Evolutionary conservation across 441 rosid species (phyloP), one percentile per base, ranked within the genome.

Genomic region (Adansonia rubrostipa): DNA sequence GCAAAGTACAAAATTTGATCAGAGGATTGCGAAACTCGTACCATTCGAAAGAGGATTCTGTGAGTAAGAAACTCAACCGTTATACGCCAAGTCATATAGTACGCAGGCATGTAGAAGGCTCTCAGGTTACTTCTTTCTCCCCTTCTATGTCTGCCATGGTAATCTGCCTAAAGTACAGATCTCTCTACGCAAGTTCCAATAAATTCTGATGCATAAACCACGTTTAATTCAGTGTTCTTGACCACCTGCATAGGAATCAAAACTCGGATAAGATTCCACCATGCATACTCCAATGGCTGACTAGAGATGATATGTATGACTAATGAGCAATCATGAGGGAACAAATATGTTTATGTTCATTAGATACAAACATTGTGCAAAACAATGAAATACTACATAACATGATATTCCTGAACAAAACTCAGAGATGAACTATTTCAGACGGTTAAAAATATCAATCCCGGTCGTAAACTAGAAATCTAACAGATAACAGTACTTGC

Each of bases 1-100:
- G 56, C 54, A 71, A 73, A 58, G 5, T 80, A 83, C 90, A 86
- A 88, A 88, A 88, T 28, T 78, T 86, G 89, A 80, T 82, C 85
- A 71, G 70, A 72, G 50, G 77, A 45, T 79, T 48, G 71, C 68
- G 69, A 79, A 71, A 73, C 80, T 28, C 73, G 9, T 57, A 73
- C 67, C 71, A 75, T 50, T 71, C 2, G 14, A 53, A 58, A 67
- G 19, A 58, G 36, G 20, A 44, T 57, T 17, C 75, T 11, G 76
- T 40, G 67, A 9, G 51, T 54, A 60, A 47, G 61, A 83, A 54
- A 22, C 80, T 75, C 22, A 4, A 45, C 47, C 40, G 8, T 44
- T 54, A 57, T 33, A 44, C 28, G 57, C 74, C 53, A 73, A 44
- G 77, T 60, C 63, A 54, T 45, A 42, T 28, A 28, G 33, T 36